Conservation (phyloP, 331 rosid species). For the Quercus phellos region DNA sequence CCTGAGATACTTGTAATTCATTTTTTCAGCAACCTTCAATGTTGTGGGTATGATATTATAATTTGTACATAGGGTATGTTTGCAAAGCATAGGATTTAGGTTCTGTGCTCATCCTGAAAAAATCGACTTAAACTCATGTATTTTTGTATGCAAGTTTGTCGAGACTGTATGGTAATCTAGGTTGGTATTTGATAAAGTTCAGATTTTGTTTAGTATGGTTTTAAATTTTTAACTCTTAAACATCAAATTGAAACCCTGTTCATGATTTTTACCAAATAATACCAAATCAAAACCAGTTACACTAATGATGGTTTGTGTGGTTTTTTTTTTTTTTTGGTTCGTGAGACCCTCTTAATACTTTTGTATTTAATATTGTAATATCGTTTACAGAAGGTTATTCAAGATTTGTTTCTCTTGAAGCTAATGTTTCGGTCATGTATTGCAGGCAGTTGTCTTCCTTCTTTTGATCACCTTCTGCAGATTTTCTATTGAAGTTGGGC, state of each 20-base stretch:
- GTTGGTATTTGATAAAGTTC: neutral
- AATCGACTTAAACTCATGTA: neutral
- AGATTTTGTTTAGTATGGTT: neutral
- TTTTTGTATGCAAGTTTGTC: neutral
- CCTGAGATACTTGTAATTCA: constrained; percentile 2
- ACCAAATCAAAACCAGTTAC: neutral
- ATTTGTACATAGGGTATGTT: neutral
- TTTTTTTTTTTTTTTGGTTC: neutral
- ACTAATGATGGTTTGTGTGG: neutral
- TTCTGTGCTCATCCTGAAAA: neutral
- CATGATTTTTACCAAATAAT: neutral
- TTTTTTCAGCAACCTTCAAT: neutral
- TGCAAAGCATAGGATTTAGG: neutral
- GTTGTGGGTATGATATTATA: neutral
- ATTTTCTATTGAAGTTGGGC: constrained; percentile 78
- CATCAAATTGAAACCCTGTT: neutral
- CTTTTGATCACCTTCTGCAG: constrained; percentile 73
- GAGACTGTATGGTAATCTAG: neutral
- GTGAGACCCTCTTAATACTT: neutral
- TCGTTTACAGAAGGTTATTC: neutral
- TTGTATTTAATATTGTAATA: neutral
- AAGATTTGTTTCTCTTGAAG: constrained; percentile 13
- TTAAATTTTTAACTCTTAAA: neutral
- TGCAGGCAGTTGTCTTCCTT: constrained; percentile 81
- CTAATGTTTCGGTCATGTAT: constrained; percentile 11